A percentile compares a stretch with the other conserved stretches of the same genome.
These are phyloP conservation scores for Trifolium fragiferum DNA, from an alignment of 306 rosid genomes.

Conservation along the genomic window DNA sequence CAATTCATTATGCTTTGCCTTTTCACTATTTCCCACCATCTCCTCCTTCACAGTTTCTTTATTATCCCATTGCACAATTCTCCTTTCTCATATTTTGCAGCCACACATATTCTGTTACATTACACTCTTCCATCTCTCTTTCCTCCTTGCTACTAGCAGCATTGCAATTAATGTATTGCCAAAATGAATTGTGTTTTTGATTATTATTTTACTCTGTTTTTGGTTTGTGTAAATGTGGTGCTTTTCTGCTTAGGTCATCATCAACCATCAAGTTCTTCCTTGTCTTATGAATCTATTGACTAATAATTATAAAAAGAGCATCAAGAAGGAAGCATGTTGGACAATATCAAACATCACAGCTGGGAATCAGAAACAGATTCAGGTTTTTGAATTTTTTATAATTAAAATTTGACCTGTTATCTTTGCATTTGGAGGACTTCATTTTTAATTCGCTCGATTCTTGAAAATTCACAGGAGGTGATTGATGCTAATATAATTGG, in stretches of 20 bases:
- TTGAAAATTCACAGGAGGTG: conserved; percentile 58
- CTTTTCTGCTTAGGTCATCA: conserved; percentile 61
- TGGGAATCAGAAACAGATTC: conserved; percentile 93
- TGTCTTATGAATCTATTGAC: conserved; percentile 69
- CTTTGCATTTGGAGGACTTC: conserved; percentile 8
- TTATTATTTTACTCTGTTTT: neutral
- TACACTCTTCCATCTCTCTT: neutral
- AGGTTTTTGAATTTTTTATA: conserved; percentile 52
- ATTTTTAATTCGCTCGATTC: neutral
- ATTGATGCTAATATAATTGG: conserved; percentile 69
- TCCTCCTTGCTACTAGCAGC: neutral
- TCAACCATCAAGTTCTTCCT: conserved; percentile 80
- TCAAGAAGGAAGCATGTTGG: conserved; percentile 99
- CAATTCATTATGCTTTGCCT: neutral
- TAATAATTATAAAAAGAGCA: conserved; percentile 85
- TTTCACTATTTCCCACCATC: neutral
- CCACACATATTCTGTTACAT: neutral
- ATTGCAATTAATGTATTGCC: neutral
- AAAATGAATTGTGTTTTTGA: neutral
- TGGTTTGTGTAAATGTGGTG: conserved; percentile 28
- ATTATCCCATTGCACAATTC: neutral
- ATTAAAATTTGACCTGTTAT: neutral
- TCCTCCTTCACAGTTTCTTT: conserved; percentile 8
- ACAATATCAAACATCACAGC: conserved; percentile 94
- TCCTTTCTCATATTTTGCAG: neutral